Percentiles rank a stretch among this genome's conserved stretches.
Evolutionary conservation across 1,139 yeast species (phyloP).

Genomic region (Nakaseomyces nivariensis): DNA sequence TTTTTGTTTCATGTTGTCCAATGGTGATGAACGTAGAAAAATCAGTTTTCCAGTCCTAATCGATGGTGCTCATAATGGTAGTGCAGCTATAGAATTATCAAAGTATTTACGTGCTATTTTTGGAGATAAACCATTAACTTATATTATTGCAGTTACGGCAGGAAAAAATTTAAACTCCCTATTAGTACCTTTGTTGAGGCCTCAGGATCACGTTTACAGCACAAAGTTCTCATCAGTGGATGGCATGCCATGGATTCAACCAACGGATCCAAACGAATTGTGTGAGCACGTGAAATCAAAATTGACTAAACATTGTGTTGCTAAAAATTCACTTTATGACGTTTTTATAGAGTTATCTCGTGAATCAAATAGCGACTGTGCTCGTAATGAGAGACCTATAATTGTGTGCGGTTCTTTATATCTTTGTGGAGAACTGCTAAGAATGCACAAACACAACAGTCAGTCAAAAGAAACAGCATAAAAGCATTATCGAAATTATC

Average conservation of each 20-base stretch:
- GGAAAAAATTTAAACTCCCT: constrained; percentile 56
- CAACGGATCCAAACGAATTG: constrained; percentile 37
- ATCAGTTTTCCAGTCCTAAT: constrained; percentile 37
- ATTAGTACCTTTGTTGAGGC: constrained; percentile 40
- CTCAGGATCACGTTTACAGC: constrained; percentile 48
- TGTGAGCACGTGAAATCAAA: constrained; percentile 26
- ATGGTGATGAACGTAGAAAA: neutral
- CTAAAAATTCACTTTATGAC: neutral
- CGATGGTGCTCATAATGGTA: constrained; percentile 91
- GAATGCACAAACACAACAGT: constrained; percentile 25
- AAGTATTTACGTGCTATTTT: constrained; percentile 32
- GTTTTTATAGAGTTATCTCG: neutral
- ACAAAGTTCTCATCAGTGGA: constrained; percentile 62
- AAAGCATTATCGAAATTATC: too few species aligned
- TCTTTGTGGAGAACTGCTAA: constrained; percentile 58
- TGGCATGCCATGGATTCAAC: constrained; percentile 85
- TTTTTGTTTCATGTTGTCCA: constrained; percentile 13
- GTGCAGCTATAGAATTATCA: constrained; percentile 65
- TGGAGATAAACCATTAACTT: constrained; percentile 38
- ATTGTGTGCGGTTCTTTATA: constrained; percentile 76
- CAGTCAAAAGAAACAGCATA: neutral
- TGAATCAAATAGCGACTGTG: neutral
- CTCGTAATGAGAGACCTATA: constrained; percentile 27
- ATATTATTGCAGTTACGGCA: constrained; percentile 62
- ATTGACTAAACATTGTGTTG: constrained; percentile 28